These are phyloP conservation scores for Exophiala sideris DNA, from an alignment of 2,329 filamentous ascomycete species.

Conservation along the genomic window DNA sequence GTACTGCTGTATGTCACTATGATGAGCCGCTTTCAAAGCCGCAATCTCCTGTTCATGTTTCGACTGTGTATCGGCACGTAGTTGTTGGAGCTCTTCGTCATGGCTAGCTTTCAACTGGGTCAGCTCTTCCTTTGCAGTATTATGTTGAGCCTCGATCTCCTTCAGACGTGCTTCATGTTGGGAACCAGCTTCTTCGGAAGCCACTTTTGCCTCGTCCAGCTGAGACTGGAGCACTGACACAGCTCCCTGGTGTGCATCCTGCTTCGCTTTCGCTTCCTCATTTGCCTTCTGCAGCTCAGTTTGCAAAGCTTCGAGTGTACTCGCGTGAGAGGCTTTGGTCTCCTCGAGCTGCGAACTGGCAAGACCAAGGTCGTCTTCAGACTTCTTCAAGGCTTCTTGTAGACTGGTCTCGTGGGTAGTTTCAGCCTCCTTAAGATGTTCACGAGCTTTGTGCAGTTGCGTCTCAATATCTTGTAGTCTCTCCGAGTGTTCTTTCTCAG, in stretches of 20 bases:
- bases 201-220: constrained; percentile 9
- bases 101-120: constrained; percentile 15
- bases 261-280: neutral
- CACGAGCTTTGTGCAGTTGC: constrained; percentile 36
- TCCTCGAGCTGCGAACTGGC: constrained; percentile 32
- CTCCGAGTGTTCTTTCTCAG: constrained; percentile 15
- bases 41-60: constrained; percentile 11
- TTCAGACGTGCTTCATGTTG: constrained; percentile 10
- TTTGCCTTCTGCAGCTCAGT: constrained; percentile 13
- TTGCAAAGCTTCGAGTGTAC: constrained; percentile 14
- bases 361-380: constrained; percentile 33
- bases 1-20: constrained; percentile 11
- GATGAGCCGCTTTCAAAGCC: constrained; percentile 5
- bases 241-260: constrained; percentile 2
- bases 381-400: constrained; percentile 31
- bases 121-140: constrained; percentile 12
- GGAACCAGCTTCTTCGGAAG: constrained; percentile 3
- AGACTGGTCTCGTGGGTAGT: constrained; percentile 32
- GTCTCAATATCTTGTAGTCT: constrained; percentile 19
- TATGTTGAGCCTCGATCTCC: constrained; percentile 1
- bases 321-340: constrained; percentile 6
- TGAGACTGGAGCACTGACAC: constrained; percentile 12
- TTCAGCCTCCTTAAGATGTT: constrained; percentile 34
- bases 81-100: constrained; percentile 9
- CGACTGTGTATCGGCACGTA: constrained; percentile 4